Conservation (phyloP, 768 basidiomycete genomes). For the Termitomyces sp. region DNA sequence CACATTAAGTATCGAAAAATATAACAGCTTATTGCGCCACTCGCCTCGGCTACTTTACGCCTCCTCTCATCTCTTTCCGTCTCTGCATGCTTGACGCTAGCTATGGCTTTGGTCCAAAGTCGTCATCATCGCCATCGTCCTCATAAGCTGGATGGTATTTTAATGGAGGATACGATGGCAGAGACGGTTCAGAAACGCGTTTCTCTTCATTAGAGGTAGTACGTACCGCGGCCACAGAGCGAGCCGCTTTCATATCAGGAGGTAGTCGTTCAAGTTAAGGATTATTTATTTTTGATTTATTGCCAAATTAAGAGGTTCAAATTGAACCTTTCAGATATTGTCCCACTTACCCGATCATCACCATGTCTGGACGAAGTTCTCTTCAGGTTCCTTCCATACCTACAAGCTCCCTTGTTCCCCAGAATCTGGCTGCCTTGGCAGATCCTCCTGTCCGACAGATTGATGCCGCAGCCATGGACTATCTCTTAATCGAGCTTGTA, state of each 20-base stretch:
- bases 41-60: slow-evolving; percentile 60
- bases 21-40: slow-evolving; percentile 8
- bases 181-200: slow-evolving; percentile 46
- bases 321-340: too few relatives aligned
- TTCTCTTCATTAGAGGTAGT: slow-evolving; percentile 22
- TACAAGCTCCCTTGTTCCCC: slow-evolving; percentile 17
- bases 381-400: slow-evolving; percentile 22
- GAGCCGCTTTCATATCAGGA: slow-evolving; percentile 54
- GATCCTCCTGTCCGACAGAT: slow-evolving; percentile 59
- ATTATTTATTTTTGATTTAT: slow-evolving; percentile 1
- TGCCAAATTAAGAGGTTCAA: slow-evolving; percentile 6
- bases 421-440: slow-evolving; percentile 46
- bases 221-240: slow-evolving; percentile 20
- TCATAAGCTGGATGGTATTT: slow-evolving; percentile 19
- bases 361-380: slow-evolving; percentile 28
- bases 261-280: slow-evolving; percentile 28
- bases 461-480: slow-evolving; percentile 73
- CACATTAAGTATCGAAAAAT: neutral
- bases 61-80: slow-evolving; percentile 76
- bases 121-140: slow-evolving; percentile 65
- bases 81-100: slow-evolving; percentile 33
- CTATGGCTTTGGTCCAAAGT: slow-evolving; percentile 77
- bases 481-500: slow-evolving; percentile 80
- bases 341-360: neutral
- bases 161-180: slow-evolving; percentile 35